Base-by-base conservation (phyloP, 176 grass and related monocot species). In the Pontederia crassipes region DNA sequence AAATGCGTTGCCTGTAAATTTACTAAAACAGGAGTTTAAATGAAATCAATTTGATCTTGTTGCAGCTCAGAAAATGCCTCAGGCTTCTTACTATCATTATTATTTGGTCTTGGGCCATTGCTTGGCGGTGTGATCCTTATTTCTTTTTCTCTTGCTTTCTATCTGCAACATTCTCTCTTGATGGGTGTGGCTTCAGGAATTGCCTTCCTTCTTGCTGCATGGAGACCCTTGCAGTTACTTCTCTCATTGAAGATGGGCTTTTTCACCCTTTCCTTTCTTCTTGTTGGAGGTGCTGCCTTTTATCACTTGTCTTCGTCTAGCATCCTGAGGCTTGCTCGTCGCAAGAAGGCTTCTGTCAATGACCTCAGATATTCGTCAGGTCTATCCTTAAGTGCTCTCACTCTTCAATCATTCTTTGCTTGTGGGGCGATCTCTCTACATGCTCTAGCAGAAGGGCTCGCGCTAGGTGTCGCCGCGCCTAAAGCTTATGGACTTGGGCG, bases 31-130 rank as follows among this genome's bases (percentile, higher is more conserved):
- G 32, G 32, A 40, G 32, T 40, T 40, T 40, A 40, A 40, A 40
- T 40, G 46, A 68, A 67, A 32, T 40, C 66, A 61, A 47, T 79
- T 77, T 77, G 12, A 59, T 79, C 65, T 75, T 49, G 62, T 64
- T 75, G 70, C 86, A 96, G 87, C 59, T 83, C 71, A 0, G 87
- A 85, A 72, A 81, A 91, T 54, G 64, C 81, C 52, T 88, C 93
- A 51, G 81, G 93, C 2, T 97, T 91, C 73, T 77, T 88, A 57
- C 70, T 97, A 67, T 97, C 93, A 59, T 73, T 97, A 75, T 74
- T 97, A 46, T 97, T 97, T 57, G 93, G 93, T 62, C 81, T 97
- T 47, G 93, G 93, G 59, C 93, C 93, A 54, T 85, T 97, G 78
- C 80, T 97, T 9, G 93, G 93, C 53, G 93, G 93, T 67, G 75